Evolutionary conservation across 352 stramenopile species (phyloP).

Genomic region (Phytophthora macrochlamydospora): DNA sequence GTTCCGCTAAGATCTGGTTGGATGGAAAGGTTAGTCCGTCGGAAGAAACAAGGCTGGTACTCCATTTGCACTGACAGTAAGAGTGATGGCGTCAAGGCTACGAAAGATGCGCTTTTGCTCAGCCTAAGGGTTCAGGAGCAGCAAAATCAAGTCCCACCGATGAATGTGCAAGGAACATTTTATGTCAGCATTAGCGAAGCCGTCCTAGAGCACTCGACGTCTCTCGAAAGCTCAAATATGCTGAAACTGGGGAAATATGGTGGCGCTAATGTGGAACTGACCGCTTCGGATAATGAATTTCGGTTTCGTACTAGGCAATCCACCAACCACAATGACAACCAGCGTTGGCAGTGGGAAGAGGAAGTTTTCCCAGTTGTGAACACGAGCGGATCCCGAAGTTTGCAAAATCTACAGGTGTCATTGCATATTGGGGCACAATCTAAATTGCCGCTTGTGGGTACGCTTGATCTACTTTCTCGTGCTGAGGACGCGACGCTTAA

Average conservation of each 20-base stretch:
- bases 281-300: neutral
- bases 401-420: slow-evolving; percentile 11
- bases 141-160: neutral
- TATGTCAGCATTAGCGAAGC: slow-evolving; percentile 25
- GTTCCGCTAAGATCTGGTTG: slow-evolving; percentile 40
- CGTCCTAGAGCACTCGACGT: slow-evolving; percentile 5
- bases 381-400: neutral
- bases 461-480: slow-evolving; percentile 8
- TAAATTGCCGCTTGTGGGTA: slow-evolving; percentile 12
- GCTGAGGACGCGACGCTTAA: slow-evolving; percentile 17
- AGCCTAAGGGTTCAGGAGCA: slow-evolving; percentile 17
- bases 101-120: slow-evolving; percentile 25
- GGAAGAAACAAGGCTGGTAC: slow-evolving; percentile 18
- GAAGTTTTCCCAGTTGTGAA: slow-evolving; percentile 30
- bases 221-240: slow-evolving; percentile 6
- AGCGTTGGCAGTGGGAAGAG: slow-evolving; percentile 33
- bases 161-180: slow-evolving; percentile 13
- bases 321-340: slow-evolving; percentile 5
- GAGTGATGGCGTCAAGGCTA: slow-evolving; percentile 1
- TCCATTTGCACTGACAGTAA: slow-evolving; percentile 9
- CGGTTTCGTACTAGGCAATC: slow-evolving; percentile 21
- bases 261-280: slow-evolving; percentile 21
- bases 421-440: slow-evolving; percentile 17
- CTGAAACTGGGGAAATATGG: slow-evolving; percentile 18
- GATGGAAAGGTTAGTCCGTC: slow-evolving; percentile 18